These are phyloP conservation scores for Exophiala alcalophila DNA, from an alignment of 2,329 filamentous ascomycete species.

Conservation along the genomic window DNA sequence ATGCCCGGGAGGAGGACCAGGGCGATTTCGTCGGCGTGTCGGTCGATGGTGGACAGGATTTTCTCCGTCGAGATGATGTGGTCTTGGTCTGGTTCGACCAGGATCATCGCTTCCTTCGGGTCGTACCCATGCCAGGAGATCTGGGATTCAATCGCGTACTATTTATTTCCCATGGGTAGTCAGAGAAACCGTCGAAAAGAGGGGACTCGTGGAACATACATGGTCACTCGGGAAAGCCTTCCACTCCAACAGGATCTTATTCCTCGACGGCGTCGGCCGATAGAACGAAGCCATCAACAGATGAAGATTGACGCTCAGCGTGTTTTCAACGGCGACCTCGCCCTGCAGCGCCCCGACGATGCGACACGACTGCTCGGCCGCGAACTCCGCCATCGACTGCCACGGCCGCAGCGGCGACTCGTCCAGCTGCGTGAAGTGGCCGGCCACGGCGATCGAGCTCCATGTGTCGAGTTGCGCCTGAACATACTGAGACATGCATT, in stretches of 20 bases:
- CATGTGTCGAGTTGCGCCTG: conserved; percentile 75
- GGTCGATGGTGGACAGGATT: conserved; percentile 69
- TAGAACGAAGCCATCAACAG: conserved; percentile 82
- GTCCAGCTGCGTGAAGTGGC: conserved; percentile 70
- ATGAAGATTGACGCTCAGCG: conserved; percentile 76
- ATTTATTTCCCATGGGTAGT: conserved; percentile 6
- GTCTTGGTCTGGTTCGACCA: conserved; percentile 61
- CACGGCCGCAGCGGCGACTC: conserved; percentile 68
- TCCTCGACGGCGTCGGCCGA: conserved; percentile 59
- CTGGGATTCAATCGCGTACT: conserved; percentile 83
- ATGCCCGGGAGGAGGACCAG: conserved; percentile 80
- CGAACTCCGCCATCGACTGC: conserved; percentile 74
- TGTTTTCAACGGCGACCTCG: conserved; percentile 86
- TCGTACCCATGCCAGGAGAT: conserved; percentile 67
- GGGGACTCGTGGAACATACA: conserved; percentile 51
- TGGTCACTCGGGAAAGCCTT: conserved; percentile 88
- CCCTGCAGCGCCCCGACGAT: conserved; percentile 69
- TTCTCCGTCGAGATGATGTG: conserved; percentile 65
- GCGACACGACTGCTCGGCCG: conserved; percentile 64
- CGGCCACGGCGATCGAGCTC: conserved; percentile 78
- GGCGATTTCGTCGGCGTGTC: conserved; percentile 70
- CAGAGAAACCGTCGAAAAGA: conserved; percentile 18
- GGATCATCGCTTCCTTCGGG: conserved; percentile 66
- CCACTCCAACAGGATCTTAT: conserved; percentile 81
- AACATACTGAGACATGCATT: conserved; percentile 63